Percentiles rank a stretch among this genome's conserved stretches.
Evolutionary conservation across 1,284 basidiomycete genomes (phyloP).

Genomic region (Cutaneotrichosporon sp.): DNA sequence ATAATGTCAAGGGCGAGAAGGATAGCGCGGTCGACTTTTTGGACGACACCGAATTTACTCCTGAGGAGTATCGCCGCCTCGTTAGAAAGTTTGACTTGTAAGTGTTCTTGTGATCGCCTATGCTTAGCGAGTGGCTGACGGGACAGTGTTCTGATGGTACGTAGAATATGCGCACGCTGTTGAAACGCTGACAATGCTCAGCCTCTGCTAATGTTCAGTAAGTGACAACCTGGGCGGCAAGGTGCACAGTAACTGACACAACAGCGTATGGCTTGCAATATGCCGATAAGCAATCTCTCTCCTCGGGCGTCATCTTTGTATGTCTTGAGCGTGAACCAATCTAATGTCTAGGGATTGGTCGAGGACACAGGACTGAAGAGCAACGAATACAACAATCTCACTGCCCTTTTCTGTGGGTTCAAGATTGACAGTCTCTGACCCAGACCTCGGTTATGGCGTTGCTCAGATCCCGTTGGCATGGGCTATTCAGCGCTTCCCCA

Average conservation of each 20-base stretch:
- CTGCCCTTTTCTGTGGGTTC: slow-evolving; percentile 14
- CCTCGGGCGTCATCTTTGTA: slow-evolving; percentile 19
- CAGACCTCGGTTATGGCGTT: slow-evolving; percentile 21
- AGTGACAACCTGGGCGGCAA: not conserved
- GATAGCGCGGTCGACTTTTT: not conserved
- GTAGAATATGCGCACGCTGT: not conserved
- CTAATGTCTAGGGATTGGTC: slow-evolving; percentile 4
- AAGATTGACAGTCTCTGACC: not conserved
- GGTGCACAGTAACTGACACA: not conserved
- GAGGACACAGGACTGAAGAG: slow-evolving; percentile 17
- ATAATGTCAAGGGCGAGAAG: not conserved
- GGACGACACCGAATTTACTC: slow-evolving; percentile 1
- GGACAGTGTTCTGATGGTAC: too few relatives aligned
- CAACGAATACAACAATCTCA: slow-evolving; percentile 20
- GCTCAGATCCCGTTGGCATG: slow-evolving; percentile 24
- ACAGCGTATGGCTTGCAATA: slow-evolving; percentile 8
- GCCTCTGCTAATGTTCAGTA: slow-evolving; percentile 13
- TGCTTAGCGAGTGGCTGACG: too few relatives aligned
- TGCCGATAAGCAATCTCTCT: slow-evolving; percentile 16
- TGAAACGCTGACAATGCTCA: not conserved
- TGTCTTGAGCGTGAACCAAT: not conserved
- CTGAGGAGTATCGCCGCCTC: slow-evolving; percentile 12
- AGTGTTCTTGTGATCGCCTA: too few relatives aligned
- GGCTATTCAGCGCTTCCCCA: slow-evolving; percentile 25
- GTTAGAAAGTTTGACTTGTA: slow-evolving; percentile 10